These are phyloP conservation scores for Gossypium davidsonii DNA, from an alignment of 441 rosid genomes.

Conservation along the genomic window DNA sequence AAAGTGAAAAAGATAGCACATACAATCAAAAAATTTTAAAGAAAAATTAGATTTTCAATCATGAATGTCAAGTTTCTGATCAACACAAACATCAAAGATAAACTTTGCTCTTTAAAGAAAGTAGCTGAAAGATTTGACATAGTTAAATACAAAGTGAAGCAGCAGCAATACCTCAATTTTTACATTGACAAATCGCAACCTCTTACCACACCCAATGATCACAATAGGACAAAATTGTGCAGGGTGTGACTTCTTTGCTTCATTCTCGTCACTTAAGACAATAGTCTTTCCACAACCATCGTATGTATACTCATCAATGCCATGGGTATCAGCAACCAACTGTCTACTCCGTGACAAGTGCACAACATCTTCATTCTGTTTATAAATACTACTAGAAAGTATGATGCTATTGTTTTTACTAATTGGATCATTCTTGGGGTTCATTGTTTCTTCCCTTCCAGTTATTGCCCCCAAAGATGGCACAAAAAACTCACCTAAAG, in stretches of 20 bases:
- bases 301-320: constrained; percentile 78
- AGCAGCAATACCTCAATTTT: constrained; percentile 70
- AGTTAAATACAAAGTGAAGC: constrained; percentile 7
- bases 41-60: neutral
- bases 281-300: constrained; percentile 88
- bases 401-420: constrained; percentile 60
- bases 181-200: constrained; percentile 77
- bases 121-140: constrained; percentile 10
- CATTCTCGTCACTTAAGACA: constrained; percentile 52
- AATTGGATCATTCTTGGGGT: constrained; percentile 91
- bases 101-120: neutral
- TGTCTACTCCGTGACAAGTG: constrained; percentile 75
- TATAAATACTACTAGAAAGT: constrained; percentile 58
- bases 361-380: constrained; percentile 79
- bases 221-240: constrained; percentile 63
- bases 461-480: constrained; percentile 86
- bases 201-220: constrained; percentile 87
- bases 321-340: constrained; percentile 74
- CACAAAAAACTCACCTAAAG: constrained; percentile 91
- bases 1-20: neutral
- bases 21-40: neutral
- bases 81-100: neutral
- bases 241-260: constrained; percentile 38
- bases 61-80: neutral
- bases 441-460: constrained; percentile 88